Evolutionary conservation across 805 yeast genomes (phyloP), one percentile per base, ranked within the genome.

Genomic region (Yarrowia sp.): DNA sequence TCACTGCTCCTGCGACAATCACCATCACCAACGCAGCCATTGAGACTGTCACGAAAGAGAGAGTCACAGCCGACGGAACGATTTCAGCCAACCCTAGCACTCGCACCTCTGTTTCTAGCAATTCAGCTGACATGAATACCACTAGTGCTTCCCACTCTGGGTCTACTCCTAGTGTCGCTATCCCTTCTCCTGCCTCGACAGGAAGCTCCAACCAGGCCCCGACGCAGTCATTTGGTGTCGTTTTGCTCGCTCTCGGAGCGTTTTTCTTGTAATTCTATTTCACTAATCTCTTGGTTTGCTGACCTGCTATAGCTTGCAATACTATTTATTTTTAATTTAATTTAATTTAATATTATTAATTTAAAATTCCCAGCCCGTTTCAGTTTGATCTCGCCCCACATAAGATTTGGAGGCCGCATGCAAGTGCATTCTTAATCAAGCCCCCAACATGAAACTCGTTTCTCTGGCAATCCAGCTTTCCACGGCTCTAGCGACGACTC

Each of bases 401-500:
- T 44, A 44, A 44, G 51, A 44, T 44, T 44, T 14, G 25, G 27
- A 24, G 51, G 51, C 13, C 51, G 35, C 51, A 44, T 44, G 33
- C 13, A 18, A 27, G 24, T 44, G 51, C 51, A 44, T 27, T 29
- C 35, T 44, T 19, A 18, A 10, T 16, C 35, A 29, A 44, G n/a
- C 10, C 51, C 46, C 47, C 24, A 29, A 29, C 56, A 47, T 47
- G 56, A 47, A 33, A 32, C 38, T 47, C 38, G 31, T 8, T 10
- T 22, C 29, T n/a, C 38, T 47, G 56, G 31, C 51, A 44, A 7
- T 42, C 29, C 61, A 22, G 39, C 22, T 42, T 14, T 39, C 55
- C 10, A 24, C 58, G 13, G 41, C 12, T 53, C 24, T 51, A n/a
- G 58, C 58, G 13, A 35, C 66, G 13, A 65, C 65, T 21, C 87